Evolutionary conservation across 2,329 filamentous ascomycete genomes (phyloP), one percentile per base, ranked within the genome.

Genomic region (Exophiala alcalophila): DNA sequence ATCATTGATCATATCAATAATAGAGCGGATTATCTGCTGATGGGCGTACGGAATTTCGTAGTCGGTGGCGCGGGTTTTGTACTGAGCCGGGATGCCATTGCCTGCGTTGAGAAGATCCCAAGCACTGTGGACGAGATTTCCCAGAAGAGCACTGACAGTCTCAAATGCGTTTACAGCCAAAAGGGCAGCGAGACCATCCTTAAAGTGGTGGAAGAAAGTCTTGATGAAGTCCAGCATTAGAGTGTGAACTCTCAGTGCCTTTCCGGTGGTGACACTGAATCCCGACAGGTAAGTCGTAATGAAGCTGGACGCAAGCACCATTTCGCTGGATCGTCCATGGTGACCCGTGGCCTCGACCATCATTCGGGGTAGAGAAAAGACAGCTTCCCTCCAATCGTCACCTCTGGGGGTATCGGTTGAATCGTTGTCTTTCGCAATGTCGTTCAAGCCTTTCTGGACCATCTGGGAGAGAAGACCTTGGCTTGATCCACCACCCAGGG

Each of bases 1-100:
- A 62, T 97, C 90, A 56, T 95, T 90, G 50, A 95, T 84, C 60
- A 97, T 95, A 64, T 95, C 96, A 64, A 98, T 84, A 30, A 96
- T 73, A 80, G 87, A 94, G 59, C 94, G 90, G 20, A 98, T 73
- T 12, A 88, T 91, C 63, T 95, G 88, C 61, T 97, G 92, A 55
- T 94, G 85, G 61, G 89, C 88, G 62, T 88, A 96, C 0, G 90
- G 88, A 39, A 97, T 89, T 57, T 88, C 78, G 61, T 96, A 99
- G 66, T 99, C 94, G 30, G 94, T 88, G 18, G 85, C 77, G 42
- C 84, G 82, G 7, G 89, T 94, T 57, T 80, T 82, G 64, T 85
- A 88, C 36, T 82, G 72, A 8, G 73, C 65, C 5, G 80, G 78
- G 49, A 92, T 88, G 9, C 88, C 87, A 42, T 81, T 71, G n/a